Evolutionary conservation across 768 basidiomycete genomes (phyloP).

Genomic region (Cystofilobasidium macerans): DNA sequence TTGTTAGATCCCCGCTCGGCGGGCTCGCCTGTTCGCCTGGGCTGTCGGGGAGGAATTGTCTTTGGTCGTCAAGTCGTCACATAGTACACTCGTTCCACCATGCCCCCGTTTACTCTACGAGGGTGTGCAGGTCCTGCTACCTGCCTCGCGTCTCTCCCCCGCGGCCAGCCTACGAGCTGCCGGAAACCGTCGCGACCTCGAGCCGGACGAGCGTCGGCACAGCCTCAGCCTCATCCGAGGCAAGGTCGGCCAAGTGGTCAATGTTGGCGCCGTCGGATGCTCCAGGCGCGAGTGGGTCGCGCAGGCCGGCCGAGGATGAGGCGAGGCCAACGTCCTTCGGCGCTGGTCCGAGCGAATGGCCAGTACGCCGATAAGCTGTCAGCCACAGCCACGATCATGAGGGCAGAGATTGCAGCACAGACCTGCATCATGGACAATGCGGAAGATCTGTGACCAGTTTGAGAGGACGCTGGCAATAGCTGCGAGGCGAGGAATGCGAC

Average conservation of each 20-base stretch:
- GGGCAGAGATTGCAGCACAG: background rate
- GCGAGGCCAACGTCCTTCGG: background rate
- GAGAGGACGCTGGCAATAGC: background rate
- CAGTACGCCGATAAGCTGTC: background rate
- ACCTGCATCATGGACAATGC: conserved; percentile 1
- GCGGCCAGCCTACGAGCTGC: too few species aligned
- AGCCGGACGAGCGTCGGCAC: conserved; percentile 4
- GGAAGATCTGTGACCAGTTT: conserved; percentile 3
- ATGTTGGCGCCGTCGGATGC: too few species aligned
- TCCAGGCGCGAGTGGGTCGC: conserved; percentile 2
- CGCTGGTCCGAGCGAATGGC: background rate
- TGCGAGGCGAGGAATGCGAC: background rate
- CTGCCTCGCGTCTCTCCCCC: too few species aligned
- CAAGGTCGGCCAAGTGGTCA: background rate
- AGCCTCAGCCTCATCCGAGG: background rate
- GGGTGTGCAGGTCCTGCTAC: too few species aligned
- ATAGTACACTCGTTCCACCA: too few species aligned
- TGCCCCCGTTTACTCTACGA: too few species aligned
- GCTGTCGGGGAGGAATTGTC: too few species aligned
- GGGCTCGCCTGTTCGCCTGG: too few species aligned
- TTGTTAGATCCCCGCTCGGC: too few species aligned
- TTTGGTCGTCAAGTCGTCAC: too few species aligned
- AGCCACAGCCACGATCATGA: background rate
- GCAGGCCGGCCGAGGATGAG: background rate
- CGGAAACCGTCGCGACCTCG: background rate